Evolutionary conservation across 306 rosid species (phyloP).

Genomic region (Lablab purpureus): DNA sequence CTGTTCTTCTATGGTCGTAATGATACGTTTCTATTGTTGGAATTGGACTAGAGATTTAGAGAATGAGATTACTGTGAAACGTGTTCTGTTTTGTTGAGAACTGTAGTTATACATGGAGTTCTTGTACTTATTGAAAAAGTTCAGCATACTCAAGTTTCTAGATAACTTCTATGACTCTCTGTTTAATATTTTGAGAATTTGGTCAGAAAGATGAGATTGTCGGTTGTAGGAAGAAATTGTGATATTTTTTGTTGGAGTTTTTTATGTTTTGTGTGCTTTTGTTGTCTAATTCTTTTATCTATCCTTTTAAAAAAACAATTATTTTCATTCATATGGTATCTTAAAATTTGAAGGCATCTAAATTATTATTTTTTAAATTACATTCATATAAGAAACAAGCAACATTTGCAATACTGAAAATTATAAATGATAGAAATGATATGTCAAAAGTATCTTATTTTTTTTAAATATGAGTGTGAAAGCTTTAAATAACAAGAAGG

Average conservation of each 20-base stretch:
- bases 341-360: background rate
- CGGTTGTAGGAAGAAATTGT: constrained; percentile 1
- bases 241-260: background rate
- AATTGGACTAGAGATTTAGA: constrained; percentile 13
- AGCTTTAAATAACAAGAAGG: background rate
- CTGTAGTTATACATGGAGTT: background rate
- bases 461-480: background rate
- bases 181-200: constrained; percentile 1
- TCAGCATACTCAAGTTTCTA: background rate
- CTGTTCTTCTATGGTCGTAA: constrained; percentile 1
- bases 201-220: constrained; percentile 4
- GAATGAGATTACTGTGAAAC: background rate
- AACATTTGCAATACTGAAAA: background rate
- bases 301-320: background rate
- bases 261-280: background rate
- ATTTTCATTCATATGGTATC: background rate
- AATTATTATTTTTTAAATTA: too few species aligned
- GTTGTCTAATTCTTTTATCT: background rate
- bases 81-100: background rate
- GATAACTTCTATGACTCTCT: background rate
- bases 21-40: background rate
- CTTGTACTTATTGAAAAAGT: background rate
- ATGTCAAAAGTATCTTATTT: background rate
- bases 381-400: too few species aligned
- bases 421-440: background rate